phyloP scores from a whole-genome alignment of 192 early-diverging fungal genomes.

The Backusella westeae region DNA sequence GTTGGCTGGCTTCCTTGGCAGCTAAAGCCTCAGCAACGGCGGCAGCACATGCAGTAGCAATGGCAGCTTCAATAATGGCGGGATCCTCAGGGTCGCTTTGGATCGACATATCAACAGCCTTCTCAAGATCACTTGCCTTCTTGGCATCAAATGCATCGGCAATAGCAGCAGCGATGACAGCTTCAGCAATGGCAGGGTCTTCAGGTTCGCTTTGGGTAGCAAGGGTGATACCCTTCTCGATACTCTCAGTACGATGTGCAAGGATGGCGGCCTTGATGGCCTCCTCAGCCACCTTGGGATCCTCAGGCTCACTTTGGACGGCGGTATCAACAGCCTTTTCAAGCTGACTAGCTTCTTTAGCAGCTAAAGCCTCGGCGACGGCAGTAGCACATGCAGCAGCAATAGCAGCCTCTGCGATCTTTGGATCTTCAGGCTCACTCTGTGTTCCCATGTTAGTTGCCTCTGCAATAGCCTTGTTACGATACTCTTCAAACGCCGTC shows the following conservation, averaged over 20 bases:
- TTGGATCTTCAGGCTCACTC: not conserved
- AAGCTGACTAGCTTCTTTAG: conserved; percentile 13
- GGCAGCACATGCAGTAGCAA: not conserved
- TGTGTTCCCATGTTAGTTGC: not conserved
- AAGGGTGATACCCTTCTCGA: not conserved
- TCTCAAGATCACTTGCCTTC: not conserved
- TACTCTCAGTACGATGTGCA: not conserved
- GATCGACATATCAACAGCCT: not conserved
- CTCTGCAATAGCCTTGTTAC: not conserved
- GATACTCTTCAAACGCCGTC: not conserved
- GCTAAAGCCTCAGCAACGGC: not conserved
- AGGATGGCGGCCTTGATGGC: not conserved
- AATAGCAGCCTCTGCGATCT: not conserved
- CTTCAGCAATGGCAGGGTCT: conserved; percentile 17
- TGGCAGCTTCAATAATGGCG: not conserved
- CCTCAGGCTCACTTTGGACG: not conserved
- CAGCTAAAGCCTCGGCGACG: not conserved
- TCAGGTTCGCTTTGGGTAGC: not conserved
- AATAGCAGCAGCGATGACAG: conserved; percentile 33
- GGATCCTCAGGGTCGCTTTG: not conserved
- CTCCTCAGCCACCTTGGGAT: not conserved
- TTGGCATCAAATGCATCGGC: conserved; percentile 13
- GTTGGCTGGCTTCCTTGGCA: conserved; percentile 12
- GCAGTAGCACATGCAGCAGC: not conserved
- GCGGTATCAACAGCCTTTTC: conserved; percentile 1